These are phyloP conservation scores for Metschnikowia amazonensis DNA, from an alignment of 805 yeast genomes.

Conservation along the genomic window DNA sequence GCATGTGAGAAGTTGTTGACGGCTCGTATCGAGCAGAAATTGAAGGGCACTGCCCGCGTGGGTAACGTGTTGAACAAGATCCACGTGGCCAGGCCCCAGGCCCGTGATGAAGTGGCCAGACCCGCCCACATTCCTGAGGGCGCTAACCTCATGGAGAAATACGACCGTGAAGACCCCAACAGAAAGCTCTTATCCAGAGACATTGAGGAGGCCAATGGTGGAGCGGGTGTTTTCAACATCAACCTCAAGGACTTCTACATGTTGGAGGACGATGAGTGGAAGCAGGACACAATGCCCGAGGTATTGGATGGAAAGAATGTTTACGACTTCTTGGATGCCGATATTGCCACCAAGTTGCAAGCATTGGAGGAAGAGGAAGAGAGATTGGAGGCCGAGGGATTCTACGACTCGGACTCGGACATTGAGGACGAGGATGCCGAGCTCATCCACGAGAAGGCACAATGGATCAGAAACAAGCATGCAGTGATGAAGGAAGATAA, in stretches of 20 bases:
- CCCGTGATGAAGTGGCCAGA: slow-evolving; percentile 83
- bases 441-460: slow-evolving; percentile 75
- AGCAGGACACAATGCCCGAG: slow-evolving; percentile 96
- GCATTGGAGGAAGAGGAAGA: slow-evolving; percentile 98
- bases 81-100: slow-evolving; percentile 87
- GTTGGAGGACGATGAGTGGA: slow-evolving; percentile 96
- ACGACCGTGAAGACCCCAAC: slow-evolving; percentile 75
- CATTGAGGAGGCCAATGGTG: slow-evolving; percentile 91
- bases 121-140: slow-evolving; percentile 80
- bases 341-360: slow-evolving; percentile 86
- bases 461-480: slow-evolving; percentile 94
- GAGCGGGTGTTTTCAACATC: slow-evolving; percentile 96
- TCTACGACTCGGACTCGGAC: slow-evolving; percentile 83
- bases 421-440: slow-evolving; percentile 49
- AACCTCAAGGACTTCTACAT: slow-evolving; percentile 89
- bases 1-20: slow-evolving; percentile 97
- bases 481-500: slow-evolving; percentile 89
- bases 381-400: slow-evolving; percentile 87
- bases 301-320: slow-evolving; percentile 93
- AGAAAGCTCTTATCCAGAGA: slow-evolving; percentile 82
- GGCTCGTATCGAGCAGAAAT: slow-evolving; percentile 93
- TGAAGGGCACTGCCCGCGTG: slow-evolving; percentile 88
- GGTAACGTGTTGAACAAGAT: slow-evolving; percentile 88
- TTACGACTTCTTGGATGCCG: slow-evolving; percentile 95
- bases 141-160: slow-evolving; percentile 55